Evolutionary conservation across 352 stramenopile genomes (phyloP), one percentile per base, ranked within the genome.

Genomic region (Pythium phragmiticola): DNA sequence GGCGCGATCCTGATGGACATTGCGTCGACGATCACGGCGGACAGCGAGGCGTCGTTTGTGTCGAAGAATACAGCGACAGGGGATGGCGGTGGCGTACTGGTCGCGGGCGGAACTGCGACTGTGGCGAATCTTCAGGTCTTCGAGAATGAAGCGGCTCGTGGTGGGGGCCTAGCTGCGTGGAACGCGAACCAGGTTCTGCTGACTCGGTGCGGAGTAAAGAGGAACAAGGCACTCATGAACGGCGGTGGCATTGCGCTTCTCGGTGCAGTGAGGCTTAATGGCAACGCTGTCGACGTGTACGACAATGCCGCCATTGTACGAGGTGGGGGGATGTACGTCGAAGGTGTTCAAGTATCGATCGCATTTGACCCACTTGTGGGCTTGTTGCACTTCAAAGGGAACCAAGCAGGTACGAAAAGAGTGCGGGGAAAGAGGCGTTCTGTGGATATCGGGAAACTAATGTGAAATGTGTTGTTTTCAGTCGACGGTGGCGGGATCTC

Each of bases 261-360:
- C 4, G 65, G 65, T 14, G 17, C 41, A 0, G 33, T 51, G 9
- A 33, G 8, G 0, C 12, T 72, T 1, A 7, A 14, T 14, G 58
- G 53, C 0, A 64, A 19, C 1, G 23, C 6, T 2, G 41, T 19
- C 7, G 6, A 19, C 3, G 23, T 72, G 16, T 19, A 36, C 13
- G 37, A 57, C 1, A 72, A 72, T 50, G 8, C n/a, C 0, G 65
- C 65, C 13, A 14, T 45, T 11, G 34, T 45, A 0, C 37, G 39
- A 21, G 75, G 75, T 9, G 75, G 75, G 45, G 75, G 70, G 1
- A 51, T 84, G 1, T 73, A 61, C 54, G n/a, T 71, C 12, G 26
- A 51, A 16, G 55, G 62, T n/a, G 52, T 46, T 23, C 48, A 60
- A 23, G 28, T 76, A 14, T 73, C 36, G 41, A 26, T 59, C 7